Base-by-base conservation (phyloP, 1,284 basidiomycete species). In the Coriolopsis trogii region DNA sequence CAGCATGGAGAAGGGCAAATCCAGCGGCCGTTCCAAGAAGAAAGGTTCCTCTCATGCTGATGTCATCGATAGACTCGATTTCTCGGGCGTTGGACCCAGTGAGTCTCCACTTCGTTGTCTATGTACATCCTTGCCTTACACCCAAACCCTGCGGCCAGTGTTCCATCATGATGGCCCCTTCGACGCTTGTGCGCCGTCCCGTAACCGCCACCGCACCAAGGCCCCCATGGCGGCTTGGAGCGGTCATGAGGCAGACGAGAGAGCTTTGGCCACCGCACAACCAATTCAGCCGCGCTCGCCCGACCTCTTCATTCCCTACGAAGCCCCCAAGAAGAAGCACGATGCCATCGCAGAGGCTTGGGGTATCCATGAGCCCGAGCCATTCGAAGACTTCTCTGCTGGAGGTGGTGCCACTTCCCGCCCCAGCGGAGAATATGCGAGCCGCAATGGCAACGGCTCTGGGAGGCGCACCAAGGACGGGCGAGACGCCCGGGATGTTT, bases 151-250 rank as follows among this genome's bases (percentile, higher is more conserved):
- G 42, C 40, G n/a, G n/a, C 37, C 59, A 92, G 89, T 89, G 81
- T 90, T 92, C 72, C 90, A 93, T 65, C 91, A 93, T 63, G 91
- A 93, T 64, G 90, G 91, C 21, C 90, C 90, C 6, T 93, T 93
- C 66, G 90, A 93, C 67, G 91, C 91, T 24, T 92, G 89, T 65
- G 89, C 90, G 1, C 91, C 91, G 2, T 91, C 89, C 50, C 86
- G 91, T 63, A 93, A 93, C 71, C 82, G 84, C 41, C 84, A 89
- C 63, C 82, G 79, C 63, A 81, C 78, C 65, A 87, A 83, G 66
- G 90, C 91, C 10, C 90, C 90, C 41, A 87, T 93, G 83, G 76
- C 83, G 60, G 88, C 90, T 21, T 93, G 90, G 86, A 78, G 77
- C 51, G 69, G 73, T 13, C 73, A 77, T 9, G 79, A 77, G 30